Base-by-base conservation (phyloP, 2,329 filamentous ascomycete species). In the Canariomyces notabilis region DNA sequence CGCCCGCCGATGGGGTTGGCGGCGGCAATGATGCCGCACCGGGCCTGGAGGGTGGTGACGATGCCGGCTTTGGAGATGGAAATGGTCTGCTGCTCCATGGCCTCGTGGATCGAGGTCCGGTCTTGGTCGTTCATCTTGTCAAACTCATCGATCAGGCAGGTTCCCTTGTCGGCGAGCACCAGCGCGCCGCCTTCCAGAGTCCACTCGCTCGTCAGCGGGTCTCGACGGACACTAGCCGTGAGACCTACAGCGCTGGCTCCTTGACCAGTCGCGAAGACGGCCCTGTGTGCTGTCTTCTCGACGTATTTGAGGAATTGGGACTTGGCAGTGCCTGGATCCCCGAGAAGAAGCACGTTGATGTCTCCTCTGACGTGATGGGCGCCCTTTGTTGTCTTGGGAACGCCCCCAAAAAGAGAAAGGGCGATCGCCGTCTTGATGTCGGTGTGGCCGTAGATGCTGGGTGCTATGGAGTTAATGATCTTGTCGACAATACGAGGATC, bases 101-200 rank as follows among this genome's bases (percentile, higher is more conserved):
- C 93, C 74, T 98, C 93, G 77, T 98, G 93, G 58, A 98, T 98
- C 6, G 89, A 95, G 1, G 93, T 97, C 55, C 93, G 82, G 66
- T 98, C 93, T 64, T 97, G 89, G 64, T 98, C 93, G 65, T 97
- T 97, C 93, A 98, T 98, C 76, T 98, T 98, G 78, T 98, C 93
- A 60, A 98, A 98, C 68, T 98, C 93, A 60, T 98, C 93, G 53
- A 98, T 98, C 22, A 98, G 75, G 61, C 93, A 97, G 14, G 89
- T 95, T 33, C 93, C 93, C 55, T 88, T 85, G 65, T 98, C 93
- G 14, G 93, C 93, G 46, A 98, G 80, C 60, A 98, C 93, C 9
- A 98, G 76, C 4, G 93, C 93, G 62, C 93, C 93, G 53, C 93
- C 93, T 70, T 98, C 93, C 2, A 98, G 74, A 5, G 93, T 97